phyloP scores from a whole-genome alignment of 2,329 filamentous ascomycete species.

The Claviceps paspali region DNA sequence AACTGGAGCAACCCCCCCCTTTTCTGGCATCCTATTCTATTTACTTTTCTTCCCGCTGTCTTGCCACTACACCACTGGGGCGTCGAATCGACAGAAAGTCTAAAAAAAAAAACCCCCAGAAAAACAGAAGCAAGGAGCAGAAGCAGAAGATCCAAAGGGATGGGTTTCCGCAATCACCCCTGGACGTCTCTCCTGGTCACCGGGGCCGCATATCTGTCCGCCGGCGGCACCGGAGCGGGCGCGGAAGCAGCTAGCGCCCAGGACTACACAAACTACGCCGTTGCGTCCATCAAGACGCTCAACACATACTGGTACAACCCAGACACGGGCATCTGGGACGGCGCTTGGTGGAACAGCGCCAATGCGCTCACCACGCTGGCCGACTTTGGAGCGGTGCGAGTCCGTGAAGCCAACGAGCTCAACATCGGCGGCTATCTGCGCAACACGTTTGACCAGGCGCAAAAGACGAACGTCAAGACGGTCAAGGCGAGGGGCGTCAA shows the following conservation, averaged over 20 bases:
- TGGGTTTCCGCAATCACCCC: too few relatives aligned
- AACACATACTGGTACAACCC: slow-evolving; percentile 45
- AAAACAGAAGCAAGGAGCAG: too few relatives aligned
- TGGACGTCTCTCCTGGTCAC: slow-evolving; percentile 5
- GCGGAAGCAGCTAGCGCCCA: slow-evolving; percentile 8
- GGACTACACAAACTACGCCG: slow-evolving; percentile 19
- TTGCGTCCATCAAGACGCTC: slow-evolving; percentile 25
- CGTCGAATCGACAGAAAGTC: too few relatives aligned
- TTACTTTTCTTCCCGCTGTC: too few relatives aligned
- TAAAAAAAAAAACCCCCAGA: too few relatives aligned
- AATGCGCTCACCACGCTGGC: slow-evolving; percentile 49
- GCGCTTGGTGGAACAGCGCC: slow-evolving; percentile 59
- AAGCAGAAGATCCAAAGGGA: too few relatives aligned
- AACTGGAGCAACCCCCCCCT: too few relatives aligned
- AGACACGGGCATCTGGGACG: slow-evolving; percentile 45
- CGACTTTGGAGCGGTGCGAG: slow-evolving; percentile 30
- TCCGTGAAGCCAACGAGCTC: slow-evolving; percentile 19
- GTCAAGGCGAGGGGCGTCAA: slow-evolving; percentile 21
- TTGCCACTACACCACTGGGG: too few relatives aligned
- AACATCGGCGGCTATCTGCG: slow-evolving; percentile 24
- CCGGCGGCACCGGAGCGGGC: not conserved
- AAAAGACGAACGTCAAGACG: slow-evolving; percentile 21
- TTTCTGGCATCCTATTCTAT: too few relatives aligned
- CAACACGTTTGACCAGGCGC: slow-evolving; percentile 31
- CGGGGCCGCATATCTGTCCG: not conserved